Evolutionary conservation across 176 grass and related monocot genomes (phyloP).

Genomic region (Ensete ventricosum): DNA sequence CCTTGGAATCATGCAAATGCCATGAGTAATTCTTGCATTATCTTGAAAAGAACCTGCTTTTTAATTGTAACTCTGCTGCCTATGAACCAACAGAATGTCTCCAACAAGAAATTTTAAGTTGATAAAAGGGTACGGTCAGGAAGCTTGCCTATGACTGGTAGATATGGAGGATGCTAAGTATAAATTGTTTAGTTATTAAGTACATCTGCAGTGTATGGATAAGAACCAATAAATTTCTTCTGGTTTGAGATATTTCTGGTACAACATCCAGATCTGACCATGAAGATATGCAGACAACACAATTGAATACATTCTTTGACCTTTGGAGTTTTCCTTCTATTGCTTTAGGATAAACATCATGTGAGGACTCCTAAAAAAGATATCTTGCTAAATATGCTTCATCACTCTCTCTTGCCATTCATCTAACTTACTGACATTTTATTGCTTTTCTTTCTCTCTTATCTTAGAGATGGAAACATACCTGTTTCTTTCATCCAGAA

Average conservation of each 20-base stretch:
- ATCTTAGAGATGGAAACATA: slow-evolving; percentile 49
- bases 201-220: neutral
- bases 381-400: neutral
- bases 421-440: neutral
- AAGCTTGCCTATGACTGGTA: neutral
- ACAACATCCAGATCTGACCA: neutral
- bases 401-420: neutral
- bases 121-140: neutral
- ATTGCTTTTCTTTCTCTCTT: neutral
- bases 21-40: neutral
- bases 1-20: slow-evolving; percentile 4
- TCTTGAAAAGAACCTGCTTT: neutral
- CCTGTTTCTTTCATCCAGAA: slow-evolving; percentile 76
- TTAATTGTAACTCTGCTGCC: no score
- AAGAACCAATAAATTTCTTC: neutral
- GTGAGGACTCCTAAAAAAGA: neutral
- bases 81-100: no score
- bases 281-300: neutral
- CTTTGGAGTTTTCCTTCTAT: neutral
- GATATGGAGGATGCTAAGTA: neutral
- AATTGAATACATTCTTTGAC: neutral
- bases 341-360: neutral
- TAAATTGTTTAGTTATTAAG: neutral
- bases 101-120: neutral
- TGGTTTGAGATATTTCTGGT: neutral